phyloP scores from a whole-genome alignment of 192 early-diverging fungal genomes.

The Backusella tarrabulga region DNA sequence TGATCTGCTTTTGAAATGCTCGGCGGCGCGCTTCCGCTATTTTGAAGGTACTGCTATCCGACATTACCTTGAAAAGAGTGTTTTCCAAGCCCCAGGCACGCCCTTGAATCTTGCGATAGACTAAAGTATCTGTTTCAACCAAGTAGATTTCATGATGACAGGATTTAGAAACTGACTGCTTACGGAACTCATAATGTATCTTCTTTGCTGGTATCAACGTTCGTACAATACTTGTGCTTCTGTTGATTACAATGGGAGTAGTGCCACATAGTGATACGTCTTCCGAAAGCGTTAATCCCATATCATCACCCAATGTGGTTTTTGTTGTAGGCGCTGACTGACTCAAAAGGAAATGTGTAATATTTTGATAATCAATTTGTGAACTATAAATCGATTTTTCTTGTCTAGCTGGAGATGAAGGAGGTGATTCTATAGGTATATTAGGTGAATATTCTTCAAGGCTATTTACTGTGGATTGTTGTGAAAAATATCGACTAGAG shows the following conservation, averaged over 20 bases:
- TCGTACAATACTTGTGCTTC: background rate
- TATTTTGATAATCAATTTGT: slow-evolving; percentile 7
- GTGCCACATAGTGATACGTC: background rate
- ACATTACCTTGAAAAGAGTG: slow-evolving; percentile 3
- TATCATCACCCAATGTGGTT: background rate
- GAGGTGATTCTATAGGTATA: background rate
- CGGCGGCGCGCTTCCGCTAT: slow-evolving; percentile 31
- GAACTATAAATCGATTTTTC: background rate
- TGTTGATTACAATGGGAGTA: background rate
- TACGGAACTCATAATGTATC: slow-evolving; percentile 16
- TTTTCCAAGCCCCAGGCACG: slow-evolving; percentile 38
- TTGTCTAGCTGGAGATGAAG: background rate
- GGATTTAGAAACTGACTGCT: slow-evolving; percentile 21
- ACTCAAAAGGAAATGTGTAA: slow-evolving; percentile 4
- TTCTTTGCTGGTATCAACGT: background rate
- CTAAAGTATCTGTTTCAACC: slow-evolving; percentile 11
- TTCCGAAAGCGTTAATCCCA: background rate
- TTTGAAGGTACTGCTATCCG: background rate
- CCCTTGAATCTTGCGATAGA: slow-evolving; percentile 31
- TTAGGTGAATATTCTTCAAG: background rate
- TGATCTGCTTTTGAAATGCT: slow-evolving; percentile 36
- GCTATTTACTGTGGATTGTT: background rate
- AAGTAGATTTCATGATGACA: slow-evolving; percentile 27
- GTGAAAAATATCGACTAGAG: slow-evolving; percentile 3
- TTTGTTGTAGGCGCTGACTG: background rate